Evolutionary conservation across 2,329 filamentous ascomycete species (phyloP), one percentile per base, ranked within the genome.

Genomic region (Leptographium lundbergii): DNA sequence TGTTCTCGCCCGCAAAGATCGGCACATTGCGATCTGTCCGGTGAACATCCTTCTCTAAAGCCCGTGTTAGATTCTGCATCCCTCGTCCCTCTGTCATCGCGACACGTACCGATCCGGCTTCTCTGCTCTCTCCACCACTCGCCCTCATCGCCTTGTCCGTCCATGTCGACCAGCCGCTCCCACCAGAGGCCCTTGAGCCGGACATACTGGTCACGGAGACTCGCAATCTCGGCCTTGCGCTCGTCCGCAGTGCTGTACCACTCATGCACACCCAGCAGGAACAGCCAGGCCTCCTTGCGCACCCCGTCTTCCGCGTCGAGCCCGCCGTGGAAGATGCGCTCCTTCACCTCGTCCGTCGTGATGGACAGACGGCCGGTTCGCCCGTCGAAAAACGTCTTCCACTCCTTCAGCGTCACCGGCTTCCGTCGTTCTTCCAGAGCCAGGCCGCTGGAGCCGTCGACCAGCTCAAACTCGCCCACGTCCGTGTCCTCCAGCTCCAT

Each of bases 121-220:
- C 87, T 89, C 71, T 99, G 94, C 71, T 99, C 94, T 63, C 91
- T 86, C 92, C 92, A 99, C 86, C 91, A 96, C 68, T 99, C 95
- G 29, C 88, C 87, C 65, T 92, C 83, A 64, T 96, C 89, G 3
- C 85, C 79, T 29, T 89, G 85, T 1, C 88, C 86, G 34, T 88
- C 84, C 17, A 91, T 83, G 59, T 96, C 91, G 2, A 94, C 81
- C 66, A 96, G 85, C 45, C 88, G 81, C 71, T 97, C 91, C 95
- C 95, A 99, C 95, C 94, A 99, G 0, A 87, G 81, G 6, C 88
- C 90, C 72, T 99, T 99, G 51, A 99, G 78, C 63, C 91, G 87
- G 61, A 97, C 89, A 70, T 97, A 99, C 66, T 95, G 90, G 66
- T 99, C 94, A 11, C 94, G 80, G 39, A 95, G 80, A 9, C 88